phyloP scores from a whole-genome alignment of 2,329 filamentous ascomycete genomes.

The Purpureocillium takamizusanense region DNA sequence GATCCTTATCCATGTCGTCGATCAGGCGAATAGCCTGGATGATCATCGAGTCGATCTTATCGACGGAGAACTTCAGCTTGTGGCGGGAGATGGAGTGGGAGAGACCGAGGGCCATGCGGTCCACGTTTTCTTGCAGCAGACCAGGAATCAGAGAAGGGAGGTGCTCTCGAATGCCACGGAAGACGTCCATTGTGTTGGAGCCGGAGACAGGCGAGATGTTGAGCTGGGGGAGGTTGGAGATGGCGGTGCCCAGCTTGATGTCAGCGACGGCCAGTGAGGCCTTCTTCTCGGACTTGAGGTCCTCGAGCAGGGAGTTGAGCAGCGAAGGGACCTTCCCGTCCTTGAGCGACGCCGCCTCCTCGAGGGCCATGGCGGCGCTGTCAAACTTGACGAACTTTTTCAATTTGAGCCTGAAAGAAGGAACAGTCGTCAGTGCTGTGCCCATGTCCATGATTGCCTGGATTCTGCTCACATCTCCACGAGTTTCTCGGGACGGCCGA shows the following conservation, averaged over 20 bases:
- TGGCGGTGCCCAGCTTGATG: slow-evolving; percentile 82
- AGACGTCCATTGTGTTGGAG: slow-evolving; percentile 60
- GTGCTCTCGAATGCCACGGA: slow-evolving; percentile 88
- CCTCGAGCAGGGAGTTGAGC: slow-evolving; percentile 71
- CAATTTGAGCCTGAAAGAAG: slow-evolving; percentile 65
- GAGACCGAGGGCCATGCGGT: slow-evolving; percentile 91
- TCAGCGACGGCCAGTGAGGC: slow-evolving; percentile 89
- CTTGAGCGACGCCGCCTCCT: slow-evolving; percentile 80
- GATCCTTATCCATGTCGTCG: slow-evolving; percentile 95
- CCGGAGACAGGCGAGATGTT: slow-evolving; percentile 73
- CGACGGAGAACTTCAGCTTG: slow-evolving; percentile 96
- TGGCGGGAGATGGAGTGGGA: slow-evolving; percentile 94
- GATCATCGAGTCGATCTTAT: slow-evolving; percentile 99
- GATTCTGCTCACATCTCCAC: slow-evolving; percentile 66
- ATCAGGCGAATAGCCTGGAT: slow-evolving; percentile 91
- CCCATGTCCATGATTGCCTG: not conserved
- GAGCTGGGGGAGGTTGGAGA: slow-evolving; percentile 83
- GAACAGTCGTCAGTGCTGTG: not conserved
- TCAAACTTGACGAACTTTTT: slow-evolving; percentile 98
- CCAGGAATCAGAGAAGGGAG: slow-evolving; percentile 85
- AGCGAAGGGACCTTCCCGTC: slow-evolving; percentile 93
- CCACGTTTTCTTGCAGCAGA: slow-evolving; percentile 73
- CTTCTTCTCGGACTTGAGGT: slow-evolving; percentile 96
- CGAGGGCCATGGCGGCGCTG: slow-evolving; percentile 79
- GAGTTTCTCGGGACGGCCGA: slow-evolving; percentile 73